These are phyloP conservation scores for Epichloe bromicola DNA, from an alignment of 2,329 filamentous ascomycete genomes.

Conservation along the genomic window DNA sequence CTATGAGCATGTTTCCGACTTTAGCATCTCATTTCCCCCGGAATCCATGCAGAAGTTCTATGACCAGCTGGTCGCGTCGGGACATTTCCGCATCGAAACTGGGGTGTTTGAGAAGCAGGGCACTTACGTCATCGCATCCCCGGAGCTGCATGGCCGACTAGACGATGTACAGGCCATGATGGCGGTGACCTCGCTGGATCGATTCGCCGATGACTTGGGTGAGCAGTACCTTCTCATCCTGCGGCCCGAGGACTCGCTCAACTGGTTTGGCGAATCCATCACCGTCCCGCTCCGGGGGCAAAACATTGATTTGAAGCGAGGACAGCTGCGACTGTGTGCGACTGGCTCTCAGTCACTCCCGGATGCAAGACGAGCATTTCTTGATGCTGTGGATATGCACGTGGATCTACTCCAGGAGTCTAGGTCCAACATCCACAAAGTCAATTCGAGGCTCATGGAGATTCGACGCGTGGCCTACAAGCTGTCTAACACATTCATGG, in stretches of 20 bases:
- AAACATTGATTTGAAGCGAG: conserved; percentile 71
- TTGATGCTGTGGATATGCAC: conserved; percentile 68
- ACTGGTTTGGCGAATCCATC: conserved; percentile 72
- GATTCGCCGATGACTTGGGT: conserved; percentile 57
- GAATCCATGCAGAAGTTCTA: conserved; percentile 64
- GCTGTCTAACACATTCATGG: conserved; percentile 95
- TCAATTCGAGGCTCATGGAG: conserved; percentile 81
- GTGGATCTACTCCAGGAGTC: conserved; percentile 86
- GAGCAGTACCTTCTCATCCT: conserved; percentile 73
- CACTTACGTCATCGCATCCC: conserved; percentile 74
- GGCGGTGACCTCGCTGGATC: conserved; percentile 48
- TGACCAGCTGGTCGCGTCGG: conserved; percentile 65
- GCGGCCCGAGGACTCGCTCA: conserved; percentile 62
- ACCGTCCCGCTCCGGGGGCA: conserved; percentile 61
- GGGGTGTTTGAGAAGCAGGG: conserved; percentile 58
- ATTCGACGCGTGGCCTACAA: conserved; percentile 95
- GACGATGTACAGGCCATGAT: conserved; percentile 79
- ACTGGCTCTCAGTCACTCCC: conserved; percentile 71
- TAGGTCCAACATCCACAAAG: conserved; percentile 82
- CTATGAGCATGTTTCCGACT: conserved; percentile 94
- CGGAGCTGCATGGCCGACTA: conserved; percentile 58
- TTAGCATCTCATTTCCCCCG: conserved; percentile 62
- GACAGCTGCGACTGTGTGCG: conserved; percentile 77
- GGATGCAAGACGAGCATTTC: conserved; percentile 65
- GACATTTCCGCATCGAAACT: conserved; percentile 77